Percentiles rank a stretch among this genome's conserved stretches.
Conservation (phyloP, 2,329 filamentous ascomycete genomes). For the Ceratocystis colombiana region DNA sequence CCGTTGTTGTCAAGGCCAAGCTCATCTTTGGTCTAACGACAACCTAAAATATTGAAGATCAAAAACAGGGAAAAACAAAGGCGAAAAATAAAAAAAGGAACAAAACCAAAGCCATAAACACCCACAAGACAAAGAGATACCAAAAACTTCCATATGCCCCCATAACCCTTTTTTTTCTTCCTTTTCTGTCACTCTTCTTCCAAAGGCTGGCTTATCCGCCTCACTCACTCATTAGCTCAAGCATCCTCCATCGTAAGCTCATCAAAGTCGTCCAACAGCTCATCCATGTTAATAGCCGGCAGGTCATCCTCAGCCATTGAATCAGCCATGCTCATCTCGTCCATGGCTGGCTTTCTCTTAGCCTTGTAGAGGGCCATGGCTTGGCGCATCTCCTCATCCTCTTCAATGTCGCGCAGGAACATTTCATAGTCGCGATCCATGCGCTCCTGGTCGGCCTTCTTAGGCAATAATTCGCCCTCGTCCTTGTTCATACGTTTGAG, state of each 20-base stretch:
- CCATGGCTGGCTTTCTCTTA: slow-evolving; percentile 43
- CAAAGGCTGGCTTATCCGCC: neutral
- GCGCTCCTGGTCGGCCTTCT: slow-evolving; percentile 77
- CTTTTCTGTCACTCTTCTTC: neutral
- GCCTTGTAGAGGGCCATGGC: slow-evolving; percentile 81
- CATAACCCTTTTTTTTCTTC: slow-evolving; percentile 14
- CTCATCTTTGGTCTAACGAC: neutral
- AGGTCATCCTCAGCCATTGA: slow-evolving; percentile 53
- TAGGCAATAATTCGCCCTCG: slow-evolving; percentile 74
- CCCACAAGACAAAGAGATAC: slow-evolving; percentile 4
- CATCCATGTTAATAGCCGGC: slow-evolving; percentile 65
- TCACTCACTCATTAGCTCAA: slow-evolving; percentile 22
- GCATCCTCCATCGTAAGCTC: slow-evolving; percentile 64
- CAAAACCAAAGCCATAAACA: neutral
- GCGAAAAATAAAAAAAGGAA: neutral
- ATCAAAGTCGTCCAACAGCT: slow-evolving; percentile 85
- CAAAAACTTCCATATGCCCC: slow-evolving; percentile 16
- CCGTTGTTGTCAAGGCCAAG: neutral
- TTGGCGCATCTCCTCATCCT: slow-evolving; percentile 77
- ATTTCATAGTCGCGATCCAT: slow-evolving; percentile 92
- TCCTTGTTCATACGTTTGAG: slow-evolving; percentile 89
- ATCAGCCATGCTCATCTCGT: slow-evolving; percentile 59
- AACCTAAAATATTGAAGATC: neutral
- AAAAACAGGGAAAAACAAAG: neutral
- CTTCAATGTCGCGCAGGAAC: slow-evolving; percentile 94